Conservation (phyloP, 495 filamentous ascomycete genomes). For the Penicillium cinerascens region DNA sequence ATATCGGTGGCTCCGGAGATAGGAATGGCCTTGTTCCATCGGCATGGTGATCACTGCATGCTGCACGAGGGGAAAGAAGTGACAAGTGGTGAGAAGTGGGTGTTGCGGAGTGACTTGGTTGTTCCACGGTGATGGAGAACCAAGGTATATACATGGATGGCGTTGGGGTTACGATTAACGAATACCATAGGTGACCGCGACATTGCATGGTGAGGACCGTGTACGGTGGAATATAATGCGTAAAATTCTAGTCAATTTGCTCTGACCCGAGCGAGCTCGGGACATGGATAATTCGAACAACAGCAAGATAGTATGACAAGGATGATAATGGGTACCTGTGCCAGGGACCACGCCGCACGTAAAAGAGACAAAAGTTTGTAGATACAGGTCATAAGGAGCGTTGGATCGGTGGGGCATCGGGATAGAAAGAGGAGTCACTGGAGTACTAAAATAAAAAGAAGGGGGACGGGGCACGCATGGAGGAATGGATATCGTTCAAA, state of each 20-base stretch:
- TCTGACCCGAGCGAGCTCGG: background rate
- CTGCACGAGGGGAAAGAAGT: conserved; percentile 86
- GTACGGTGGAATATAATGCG: background rate
- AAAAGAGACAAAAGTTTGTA: conserved; percentile 20
- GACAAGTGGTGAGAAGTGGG: conserved; percentile 83
- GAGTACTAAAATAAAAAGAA: conserved; percentile 1
- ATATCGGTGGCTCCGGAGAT: conserved; percentile 69
- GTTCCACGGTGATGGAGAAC: conserved; percentile 51
- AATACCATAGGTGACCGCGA: background rate
- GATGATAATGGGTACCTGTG: conserved; percentile 23
- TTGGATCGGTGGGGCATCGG: conserved; percentile 3
- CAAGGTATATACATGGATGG: no score
- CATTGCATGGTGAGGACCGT: background rate
- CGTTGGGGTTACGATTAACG: background rate
- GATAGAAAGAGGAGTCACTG: background rate
- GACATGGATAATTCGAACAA: conserved; percentile 6
- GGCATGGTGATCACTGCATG: conserved; percentile 85
- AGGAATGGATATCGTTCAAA: background rate
- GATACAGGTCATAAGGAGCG: conserved; percentile 31
- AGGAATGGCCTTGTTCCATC: conserved; percentile 82
- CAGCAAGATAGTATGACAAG: conserved; percentile 21
- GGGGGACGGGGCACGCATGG: background rate
- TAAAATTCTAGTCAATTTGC: conserved; percentile 20
- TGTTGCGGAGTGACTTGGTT: conserved; percentile 83
- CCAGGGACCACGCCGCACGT: conserved; percentile 9